Percentiles rank a stretch among this genome's conserved stretches.
Evolutionary conservation across 352 stramenopile species (phyloP).

Genomic region (Globisporangium uncinulatum): DNA sequence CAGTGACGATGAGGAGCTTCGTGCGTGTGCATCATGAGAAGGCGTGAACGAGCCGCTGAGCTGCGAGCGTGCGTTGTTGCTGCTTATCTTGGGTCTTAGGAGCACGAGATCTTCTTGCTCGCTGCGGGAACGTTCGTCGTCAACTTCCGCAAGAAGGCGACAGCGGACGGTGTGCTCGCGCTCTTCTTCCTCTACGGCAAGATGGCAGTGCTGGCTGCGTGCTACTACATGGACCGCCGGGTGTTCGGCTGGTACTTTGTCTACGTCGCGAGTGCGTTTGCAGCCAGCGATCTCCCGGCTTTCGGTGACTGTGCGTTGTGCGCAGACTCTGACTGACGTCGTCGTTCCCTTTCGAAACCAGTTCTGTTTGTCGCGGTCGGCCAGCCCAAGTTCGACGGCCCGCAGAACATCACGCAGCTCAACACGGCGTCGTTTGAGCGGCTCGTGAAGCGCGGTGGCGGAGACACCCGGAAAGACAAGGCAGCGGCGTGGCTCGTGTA

Average conservation of each 20-base stretch:
- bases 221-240: constrained; percentile 63
- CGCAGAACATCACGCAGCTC: constrained; percentile 42
- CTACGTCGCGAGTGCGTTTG: constrained; percentile 42
- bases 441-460: constrained; percentile 29
- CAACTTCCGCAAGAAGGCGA: constrained; percentile 79
- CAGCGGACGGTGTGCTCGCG: constrained; percentile 51
- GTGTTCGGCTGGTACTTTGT: constrained; percentile 59
- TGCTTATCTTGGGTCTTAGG: too few species aligned
- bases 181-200: constrained; percentile 73
- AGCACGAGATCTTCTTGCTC: constrained; percentile 70
- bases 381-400: constrained; percentile 57
- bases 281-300: too few species aligned
- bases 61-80: too few species aligned
- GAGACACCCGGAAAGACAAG: constrained; percentile 18
- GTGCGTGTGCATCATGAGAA: too few species aligned
- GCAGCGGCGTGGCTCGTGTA: constrained; percentile 68
- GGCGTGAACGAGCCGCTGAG: too few species aligned
- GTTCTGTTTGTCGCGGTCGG: constrained; percentile 57
- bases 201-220: constrained; percentile 40
- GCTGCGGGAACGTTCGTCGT: constrained; percentile 43
- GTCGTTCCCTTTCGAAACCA: too few species aligned
- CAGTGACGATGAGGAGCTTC: too few species aligned
- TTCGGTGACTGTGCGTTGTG: too few species aligned
- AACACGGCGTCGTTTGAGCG: constrained; percentile 44
- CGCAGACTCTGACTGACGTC: too few species aligned